These are phyloP conservation scores for Parafenestella ontariensis DNA, from an alignment of 2,329 filamentous ascomycete species.

Conservation along the genomic window DNA sequence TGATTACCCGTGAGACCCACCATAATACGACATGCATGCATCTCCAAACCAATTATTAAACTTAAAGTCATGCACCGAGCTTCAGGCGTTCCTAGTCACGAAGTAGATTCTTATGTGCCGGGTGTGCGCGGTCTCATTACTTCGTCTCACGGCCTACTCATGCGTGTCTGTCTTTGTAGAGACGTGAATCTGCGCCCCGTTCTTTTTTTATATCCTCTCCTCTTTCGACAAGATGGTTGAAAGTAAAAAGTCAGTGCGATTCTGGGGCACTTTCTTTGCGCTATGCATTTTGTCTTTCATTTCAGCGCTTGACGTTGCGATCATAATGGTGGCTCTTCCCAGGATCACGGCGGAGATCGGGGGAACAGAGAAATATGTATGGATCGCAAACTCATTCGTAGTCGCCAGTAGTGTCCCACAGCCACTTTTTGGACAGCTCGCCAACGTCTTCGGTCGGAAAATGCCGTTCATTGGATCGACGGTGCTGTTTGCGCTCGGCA, in stretches of 20 bases:
- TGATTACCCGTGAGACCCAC: too few species aligned
- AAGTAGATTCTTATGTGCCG: too few species aligned
- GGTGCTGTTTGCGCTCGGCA: constrained; percentile 58
- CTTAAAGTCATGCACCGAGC: too few species aligned
- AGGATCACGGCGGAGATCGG: constrained; percentile 40
- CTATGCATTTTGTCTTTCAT: constrained; percentile 3
- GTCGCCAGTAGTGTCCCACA: not conserved
- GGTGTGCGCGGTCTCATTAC: too few species aligned
- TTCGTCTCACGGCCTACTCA: not conserved
- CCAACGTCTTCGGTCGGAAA: constrained; percentile 13
- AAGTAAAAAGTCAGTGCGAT: not conserved
- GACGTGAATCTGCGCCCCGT: not conserved
- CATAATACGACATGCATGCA: too few species aligned
- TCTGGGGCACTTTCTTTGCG: constrained; percentile 4
- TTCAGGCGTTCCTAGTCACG: too few species aligned
- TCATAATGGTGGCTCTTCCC: constrained; percentile 39
- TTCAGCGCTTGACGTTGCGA: constrained; percentile 41
- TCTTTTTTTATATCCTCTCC: not conserved
- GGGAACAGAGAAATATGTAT: constrained; percentile 6
- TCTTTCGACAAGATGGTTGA: not conserved
- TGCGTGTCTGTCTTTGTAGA: not conserved
- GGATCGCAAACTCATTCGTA: constrained; percentile 8
- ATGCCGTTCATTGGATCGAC: not conserved
- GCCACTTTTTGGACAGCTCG: constrained; percentile 13
- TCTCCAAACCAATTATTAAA: too few species aligned